phyloP scores from a whole-genome alignment of 176 grass and related monocot genomes.

The Oryza nivara region DNA sequence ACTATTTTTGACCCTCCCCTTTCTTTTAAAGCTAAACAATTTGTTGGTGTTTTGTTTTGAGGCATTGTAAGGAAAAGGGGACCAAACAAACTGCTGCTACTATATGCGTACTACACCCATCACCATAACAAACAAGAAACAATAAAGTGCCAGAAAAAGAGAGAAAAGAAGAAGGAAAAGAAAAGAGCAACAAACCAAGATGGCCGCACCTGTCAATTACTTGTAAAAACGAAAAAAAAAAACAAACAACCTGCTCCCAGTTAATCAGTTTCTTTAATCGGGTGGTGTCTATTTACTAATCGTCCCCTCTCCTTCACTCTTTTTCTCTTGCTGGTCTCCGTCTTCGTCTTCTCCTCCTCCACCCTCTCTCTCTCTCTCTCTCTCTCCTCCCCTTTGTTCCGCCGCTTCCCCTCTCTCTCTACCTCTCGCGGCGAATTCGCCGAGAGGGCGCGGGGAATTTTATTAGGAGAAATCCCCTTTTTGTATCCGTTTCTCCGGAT shows the following conservation, averaged over 20 bases:
- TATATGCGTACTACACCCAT: not conserved
- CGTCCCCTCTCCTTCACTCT: not conserved
- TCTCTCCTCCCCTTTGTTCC: not conserved
- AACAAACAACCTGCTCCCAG: conserved; percentile 5
- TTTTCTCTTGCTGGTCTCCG: conserved; percentile 33
- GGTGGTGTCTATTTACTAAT: conserved; percentile 37
- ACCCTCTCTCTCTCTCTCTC: not conserved
- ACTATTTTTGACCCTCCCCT: not conserved
- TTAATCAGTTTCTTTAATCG: conserved; percentile 39
- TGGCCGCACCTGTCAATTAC: conserved; percentile 35
- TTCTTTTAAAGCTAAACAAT: not conserved
- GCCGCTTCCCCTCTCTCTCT: not conserved
- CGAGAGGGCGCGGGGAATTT: not conserved
- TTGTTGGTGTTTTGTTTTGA: not conserved
- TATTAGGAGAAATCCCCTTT: conserved; percentile 29
- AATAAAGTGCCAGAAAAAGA: not conserved
- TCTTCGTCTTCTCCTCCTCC: conserved; percentile 8
- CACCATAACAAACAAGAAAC: not conserved
- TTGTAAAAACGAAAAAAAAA: not conserved
- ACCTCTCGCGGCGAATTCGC: conserved; percentile 27
- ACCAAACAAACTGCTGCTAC: not conserved
- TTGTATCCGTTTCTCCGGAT: conserved; percentile 37
- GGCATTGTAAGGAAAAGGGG: not conserved
- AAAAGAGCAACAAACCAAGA: conserved; percentile 8
- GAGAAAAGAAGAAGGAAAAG: not conserved